Evolutionary conservation across 2,329 filamentous ascomycete species (phyloP).

Genomic region (Ascochyta viciae-villosae): DNA sequence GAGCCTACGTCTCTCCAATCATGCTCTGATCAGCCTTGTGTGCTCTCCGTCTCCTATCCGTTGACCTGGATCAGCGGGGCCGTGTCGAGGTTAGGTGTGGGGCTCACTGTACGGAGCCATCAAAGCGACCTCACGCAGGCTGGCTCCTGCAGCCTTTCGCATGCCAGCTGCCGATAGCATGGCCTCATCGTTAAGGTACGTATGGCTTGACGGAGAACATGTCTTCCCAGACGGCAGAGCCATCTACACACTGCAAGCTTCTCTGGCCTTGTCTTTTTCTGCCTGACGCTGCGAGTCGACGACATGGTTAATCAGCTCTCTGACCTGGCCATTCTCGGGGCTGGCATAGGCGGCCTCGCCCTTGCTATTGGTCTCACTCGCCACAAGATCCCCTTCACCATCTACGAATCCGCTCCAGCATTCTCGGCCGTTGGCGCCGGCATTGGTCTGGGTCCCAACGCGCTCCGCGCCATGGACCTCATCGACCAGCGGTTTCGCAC

Average conservation of each 20-base stretch:
- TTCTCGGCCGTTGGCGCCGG: constrained; percentile 34
- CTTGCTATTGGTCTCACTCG: constrained; percentile 31
- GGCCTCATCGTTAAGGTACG: neutral
- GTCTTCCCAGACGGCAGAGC: neutral
- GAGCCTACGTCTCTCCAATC: neutral
- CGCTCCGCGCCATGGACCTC: constrained; percentile 51
- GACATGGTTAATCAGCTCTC: constrained; percentile 8
- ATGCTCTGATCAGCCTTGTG: neutral
- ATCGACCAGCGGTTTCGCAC: constrained; percentile 49
- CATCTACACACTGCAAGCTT: neutral
- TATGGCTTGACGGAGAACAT: neutral
- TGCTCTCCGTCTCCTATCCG: neutral
- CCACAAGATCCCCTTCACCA: constrained; percentile 26
- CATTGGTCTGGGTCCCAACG: constrained; percentile 50
- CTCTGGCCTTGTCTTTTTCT: neutral
- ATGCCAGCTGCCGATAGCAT: constrained; percentile 1
- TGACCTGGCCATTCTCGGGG: constrained; percentile 21
- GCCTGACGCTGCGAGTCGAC: neutral
- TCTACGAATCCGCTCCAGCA: constrained; percentile 33
- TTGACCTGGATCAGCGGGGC: neutral
- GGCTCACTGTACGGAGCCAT: neutral
- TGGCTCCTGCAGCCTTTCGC: neutral
- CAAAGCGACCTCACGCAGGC: neutral
- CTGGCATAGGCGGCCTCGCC: constrained; percentile 33
- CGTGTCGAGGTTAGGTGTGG: neutral